phyloP scores from a whole-genome alignment of 2,329 filamentous ascomycete species.

The Blumeriella jaapii region DNA sequence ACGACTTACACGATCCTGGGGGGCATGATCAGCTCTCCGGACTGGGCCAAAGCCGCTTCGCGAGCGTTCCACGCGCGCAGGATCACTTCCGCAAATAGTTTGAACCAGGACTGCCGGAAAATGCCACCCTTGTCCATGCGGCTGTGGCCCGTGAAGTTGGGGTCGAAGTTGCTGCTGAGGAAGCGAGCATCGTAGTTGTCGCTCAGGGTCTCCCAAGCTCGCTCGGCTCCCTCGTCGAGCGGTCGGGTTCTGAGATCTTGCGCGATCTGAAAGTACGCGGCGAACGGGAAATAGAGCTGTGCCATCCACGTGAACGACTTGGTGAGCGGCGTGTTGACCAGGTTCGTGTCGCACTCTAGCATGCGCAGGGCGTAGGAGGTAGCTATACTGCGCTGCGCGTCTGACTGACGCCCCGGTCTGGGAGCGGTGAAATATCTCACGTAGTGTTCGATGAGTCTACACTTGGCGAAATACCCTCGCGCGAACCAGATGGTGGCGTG shows the following conservation, averaged over 20 bases:
- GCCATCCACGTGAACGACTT: constrained; percentile 26
- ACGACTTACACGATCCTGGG: constrained; percentile 19
- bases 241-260: constrained; percentile 23
- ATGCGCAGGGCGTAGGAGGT: constrained; percentile 22
- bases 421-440: constrained; percentile 13
- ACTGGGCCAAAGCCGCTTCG: constrained; percentile 12
- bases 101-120: constrained; percentile 11
- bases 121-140: constrained; percentile 3
- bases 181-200: constrained; percentile 20
- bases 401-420: constrained; percentile 16
- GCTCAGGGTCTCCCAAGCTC: constrained; percentile 23
- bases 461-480: constrained; percentile 20
- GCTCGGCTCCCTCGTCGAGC: constrained; percentile 18
- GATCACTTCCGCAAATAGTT: constrained; percentile 17
- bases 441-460: constrained; percentile 23
- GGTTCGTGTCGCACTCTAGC: constrained; percentile 28
- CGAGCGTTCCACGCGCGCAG: constrained; percentile 22
- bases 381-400: constrained; percentile 24
- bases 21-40: constrained; percentile 10
- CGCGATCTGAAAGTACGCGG: constrained; percentile 26
- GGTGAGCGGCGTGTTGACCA: constrained; percentile 21
- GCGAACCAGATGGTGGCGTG: constrained; percentile 23
- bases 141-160: too few species aligned
- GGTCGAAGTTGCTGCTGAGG: constrained; percentile 10
- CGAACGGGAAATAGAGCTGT: constrained; percentile 26